phyloP scores from a whole-genome alignment of 163 green algal genomes.

The Scenedesmus sp. region DNA sequence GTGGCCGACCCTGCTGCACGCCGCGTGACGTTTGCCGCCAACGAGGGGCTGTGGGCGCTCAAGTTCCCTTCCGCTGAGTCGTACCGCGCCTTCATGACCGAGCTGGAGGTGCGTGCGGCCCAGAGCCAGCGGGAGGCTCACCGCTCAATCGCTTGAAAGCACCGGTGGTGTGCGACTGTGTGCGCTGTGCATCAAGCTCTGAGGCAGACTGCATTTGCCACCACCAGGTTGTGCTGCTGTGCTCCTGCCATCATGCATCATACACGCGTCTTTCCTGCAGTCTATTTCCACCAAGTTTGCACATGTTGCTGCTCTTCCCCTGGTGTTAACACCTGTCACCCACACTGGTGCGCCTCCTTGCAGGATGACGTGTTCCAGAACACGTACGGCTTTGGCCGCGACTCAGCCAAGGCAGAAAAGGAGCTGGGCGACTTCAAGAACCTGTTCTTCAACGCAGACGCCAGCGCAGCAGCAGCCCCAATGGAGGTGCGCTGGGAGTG shows the following conservation, averaged over 20 bases:
- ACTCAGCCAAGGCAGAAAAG: slow-evolving; percentile 58
- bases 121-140: no score
- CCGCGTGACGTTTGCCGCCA: slow-evolving; percentile 71
- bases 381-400: slow-evolving; percentile 76
- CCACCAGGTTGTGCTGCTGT: no score
- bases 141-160: no score
- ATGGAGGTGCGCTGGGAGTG: slow-evolving; percentile 18
- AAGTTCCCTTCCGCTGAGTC: slow-evolving; percentile 62
- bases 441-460: slow-evolving; percentile 50
- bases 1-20: slow-evolving; percentile 64
- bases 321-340: background rate
- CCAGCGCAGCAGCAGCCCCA: background rate
- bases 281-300: no score
- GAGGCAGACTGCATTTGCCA: no score
- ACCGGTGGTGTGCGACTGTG: no score
- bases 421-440: slow-evolving; percentile 53
- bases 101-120: slow-evolving; percentile 30
- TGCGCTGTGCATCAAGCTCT: background rate
- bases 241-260: no score
- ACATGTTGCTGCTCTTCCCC: background rate
- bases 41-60: slow-evolving; percentile 75
- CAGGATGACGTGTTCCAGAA: slow-evolving; percentile 89
- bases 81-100: slow-evolving; percentile 53
- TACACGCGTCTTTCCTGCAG: no score
- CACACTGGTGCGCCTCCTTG: slow-evolving; percentile 12